These are phyloP conservation scores for Cercospora canescens DNA, from an alignment of 2,329 filamentous ascomycete genomes.

Conservation along the genomic window DNA sequence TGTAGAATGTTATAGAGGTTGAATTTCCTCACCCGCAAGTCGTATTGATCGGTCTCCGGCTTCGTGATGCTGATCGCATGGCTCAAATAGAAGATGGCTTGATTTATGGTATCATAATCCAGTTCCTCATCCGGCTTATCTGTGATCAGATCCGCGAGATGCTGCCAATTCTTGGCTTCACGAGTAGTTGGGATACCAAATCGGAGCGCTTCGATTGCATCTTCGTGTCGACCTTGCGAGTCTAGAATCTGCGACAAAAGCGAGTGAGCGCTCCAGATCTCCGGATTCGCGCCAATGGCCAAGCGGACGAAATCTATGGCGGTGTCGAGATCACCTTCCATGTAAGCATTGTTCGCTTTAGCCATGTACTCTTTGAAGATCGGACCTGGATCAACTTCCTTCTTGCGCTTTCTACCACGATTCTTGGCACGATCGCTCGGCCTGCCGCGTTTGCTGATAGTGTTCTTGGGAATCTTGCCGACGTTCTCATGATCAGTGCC, in stretches of 20 bases:
- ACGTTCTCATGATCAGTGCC: slow-evolving; percentile 36
- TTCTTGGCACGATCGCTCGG: slow-evolving; percentile 27
- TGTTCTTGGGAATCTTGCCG: slow-evolving; percentile 14
- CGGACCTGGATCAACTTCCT: slow-evolving; percentile 66
- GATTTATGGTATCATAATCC: slow-evolving; percentile 37
- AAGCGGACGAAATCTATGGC: slow-evolving; percentile 55
- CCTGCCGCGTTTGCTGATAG: slow-evolving; percentile 8
- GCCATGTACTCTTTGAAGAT: slow-evolving; percentile 70
- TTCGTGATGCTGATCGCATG: slow-evolving; percentile 56
- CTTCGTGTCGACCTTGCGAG: slow-evolving; percentile 56
- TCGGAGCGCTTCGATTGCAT: slow-evolving; percentile 57
- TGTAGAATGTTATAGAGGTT: slow-evolving; percentile 54
- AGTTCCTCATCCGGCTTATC: slow-evolving; percentile 47
- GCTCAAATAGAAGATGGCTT: slow-evolving; percentile 55
- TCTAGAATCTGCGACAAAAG: slow-evolving; percentile 61
- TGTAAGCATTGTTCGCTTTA: slow-evolving; percentile 67
- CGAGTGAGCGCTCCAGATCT: slow-evolving; percentile 62
- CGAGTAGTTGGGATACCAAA: slow-evolving; percentile 59
- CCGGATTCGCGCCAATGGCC: slow-evolving; percentile 59
- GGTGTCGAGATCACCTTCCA: slow-evolving; percentile 60
- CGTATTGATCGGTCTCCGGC: slow-evolving; percentile 26
- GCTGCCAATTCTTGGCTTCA: slow-evolving; percentile 58
- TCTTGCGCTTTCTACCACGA: slow-evolving; percentile 41
- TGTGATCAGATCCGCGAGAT: slow-evolving; percentile 57
- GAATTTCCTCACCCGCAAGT: slow-evolving; percentile 57